Evolutionary conservation across 2,329 filamentous ascomycete species (phyloP), one percentile per base, ranked within the genome.

Genomic region (Hypoxylon sp.): DNA sequence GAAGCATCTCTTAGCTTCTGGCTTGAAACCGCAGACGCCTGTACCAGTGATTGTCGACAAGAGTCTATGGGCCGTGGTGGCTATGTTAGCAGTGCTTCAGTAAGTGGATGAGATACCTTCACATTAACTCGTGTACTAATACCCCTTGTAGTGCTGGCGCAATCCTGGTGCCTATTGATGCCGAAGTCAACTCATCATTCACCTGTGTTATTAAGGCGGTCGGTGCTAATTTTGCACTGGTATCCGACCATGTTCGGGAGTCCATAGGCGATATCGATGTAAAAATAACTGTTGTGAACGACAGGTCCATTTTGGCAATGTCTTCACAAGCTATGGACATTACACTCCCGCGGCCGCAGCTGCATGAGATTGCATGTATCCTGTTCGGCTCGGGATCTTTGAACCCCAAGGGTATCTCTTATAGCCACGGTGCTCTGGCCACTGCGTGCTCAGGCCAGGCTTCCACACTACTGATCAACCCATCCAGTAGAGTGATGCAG

Each of bases 21-120:
- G 67, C 1, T 44, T 70, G 13, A 59, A 63, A 29, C 63, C 61
- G 6, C 63, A 63, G 15, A 64, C 61, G 42, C 73, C 88, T 3
- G 78, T 91, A 1, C 84, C 84, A 4, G 76, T 91, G 4, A 80
- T 86, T 12, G 77, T 91, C 63, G 83, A 89, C 31, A 91, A 90
- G 70, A 88, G 81, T 13, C 72, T 84, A 9, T 80, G 87, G 66
- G 77, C 89, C 0, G 87, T 90, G 36, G 73, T 90, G 27, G 79
- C 85, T 5, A 86, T 92, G 53, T 75, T 92, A 13, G 87, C 87
- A 0, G 78, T 86, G 1, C 71, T 90, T 31, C 87, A 89, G 69
- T 76, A 78, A 47, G 84, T 84, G 7, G 0, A 21, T 26, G 16
- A 72, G 77, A 74, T 3, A 78, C 81, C 54, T 61, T 34, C 31